Evolutionary conservation across 805 yeast species (phyloP), one percentile per base, ranked within the genome.

Genomic region (Pichia insulana): DNA sequence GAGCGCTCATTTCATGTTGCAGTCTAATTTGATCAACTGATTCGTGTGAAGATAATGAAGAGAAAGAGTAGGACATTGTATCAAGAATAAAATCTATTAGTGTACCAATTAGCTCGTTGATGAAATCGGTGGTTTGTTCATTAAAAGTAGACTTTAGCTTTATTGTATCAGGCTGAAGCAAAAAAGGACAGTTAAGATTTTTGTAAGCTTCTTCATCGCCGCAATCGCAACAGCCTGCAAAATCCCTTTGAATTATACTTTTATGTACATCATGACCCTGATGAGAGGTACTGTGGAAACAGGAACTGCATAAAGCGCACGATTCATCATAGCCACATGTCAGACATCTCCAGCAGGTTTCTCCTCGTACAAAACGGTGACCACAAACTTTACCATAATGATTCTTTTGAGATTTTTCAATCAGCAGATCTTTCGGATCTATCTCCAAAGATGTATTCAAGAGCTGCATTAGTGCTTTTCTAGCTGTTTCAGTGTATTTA

Each of bases 181-280:
- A 62, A 37, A 69, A 56, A 16, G 67, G 66, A 57, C 95, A 86
- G 12, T 64, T 54, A 34, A 77, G 64, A 1, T 68, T 61, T 13
- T 59, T 59, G 88, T 94, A 87, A 0, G 94, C 94, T 54, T 84
- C 95, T 0, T 78, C 75, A 54, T 87, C 95, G 4, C 96, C 95
- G 59, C 96, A 86, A 55, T 86, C 96, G 58, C 94, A 83, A 16
- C 81, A 83, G 0, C 92, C 92, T 31, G 89, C 75, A 45, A 70
- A 82, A 46, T 76, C 83, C 40, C 84, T 67, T 34, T 74, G 75
- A 44, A 81, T 74, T 7, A 83, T 76, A 32, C 76, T 68, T 15
- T 78, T 73, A 43, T 79, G 74, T 8, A 83, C 79, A 37, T 76
- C 73, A 58, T 89, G 97, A 36, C 78, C 90, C 30, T 57, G 55